Evolutionary conservation across 768 basidiomycete genomes (phyloP).

Genomic region (Brasilioporus rufonigricans): DNA sequence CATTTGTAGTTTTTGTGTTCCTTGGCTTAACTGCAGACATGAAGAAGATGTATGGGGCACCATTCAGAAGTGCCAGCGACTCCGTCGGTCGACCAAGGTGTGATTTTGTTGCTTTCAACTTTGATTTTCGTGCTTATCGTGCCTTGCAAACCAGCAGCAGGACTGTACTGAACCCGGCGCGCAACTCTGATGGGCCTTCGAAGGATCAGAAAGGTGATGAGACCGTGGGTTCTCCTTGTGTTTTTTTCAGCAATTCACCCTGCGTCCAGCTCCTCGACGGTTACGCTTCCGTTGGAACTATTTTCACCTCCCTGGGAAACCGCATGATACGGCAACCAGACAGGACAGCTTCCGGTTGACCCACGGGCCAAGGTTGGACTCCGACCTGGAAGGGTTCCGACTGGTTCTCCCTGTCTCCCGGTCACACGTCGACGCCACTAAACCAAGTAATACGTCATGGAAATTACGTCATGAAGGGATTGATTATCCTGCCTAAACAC

Average conservation of each 20-base stretch:
- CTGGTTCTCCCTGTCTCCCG: neutral
- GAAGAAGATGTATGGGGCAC: conserved; percentile 11
- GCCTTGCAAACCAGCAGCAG: neutral
- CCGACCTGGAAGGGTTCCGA: neutral
- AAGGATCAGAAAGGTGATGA: neutral
- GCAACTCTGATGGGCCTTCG: neutral
- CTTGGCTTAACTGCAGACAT: conserved; percentile 17
- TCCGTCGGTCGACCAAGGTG: neutral
- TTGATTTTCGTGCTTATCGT: neutral
- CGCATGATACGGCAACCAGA: neutral
- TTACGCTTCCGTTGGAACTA: neutral
- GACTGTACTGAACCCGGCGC: neutral
- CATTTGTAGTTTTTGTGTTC: conserved; percentile 14
- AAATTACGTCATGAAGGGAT: neutral
- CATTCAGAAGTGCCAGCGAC: neutral
- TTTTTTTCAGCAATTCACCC: neutral
- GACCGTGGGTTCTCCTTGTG: neutral
- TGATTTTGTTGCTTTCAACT: neutral
- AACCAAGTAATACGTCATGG: neutral
- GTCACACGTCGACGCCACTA: neutral
- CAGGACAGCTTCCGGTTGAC: neutral
- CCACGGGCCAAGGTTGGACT: neutral
- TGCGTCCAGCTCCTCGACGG: neutral
- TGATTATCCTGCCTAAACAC: neutral
- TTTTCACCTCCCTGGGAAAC: neutral